These are phyloP conservation scores for Fusarium gaditjirri DNA, from an alignment of 2,329 filamentous ascomycete species.

Conservation along the genomic window DNA sequence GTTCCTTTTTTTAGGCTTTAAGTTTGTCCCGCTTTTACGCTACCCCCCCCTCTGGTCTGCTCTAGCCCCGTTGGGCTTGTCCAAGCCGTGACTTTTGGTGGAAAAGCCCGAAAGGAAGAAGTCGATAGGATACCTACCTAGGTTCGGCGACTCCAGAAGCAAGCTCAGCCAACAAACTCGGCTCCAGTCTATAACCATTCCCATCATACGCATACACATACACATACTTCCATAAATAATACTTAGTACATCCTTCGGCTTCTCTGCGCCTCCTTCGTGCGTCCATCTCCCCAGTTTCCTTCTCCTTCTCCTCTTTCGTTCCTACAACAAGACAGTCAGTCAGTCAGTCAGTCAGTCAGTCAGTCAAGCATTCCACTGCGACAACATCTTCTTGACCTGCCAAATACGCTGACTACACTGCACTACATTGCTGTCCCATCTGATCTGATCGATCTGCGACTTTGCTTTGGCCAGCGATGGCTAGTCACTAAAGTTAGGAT, in stretches of 20 bases:
- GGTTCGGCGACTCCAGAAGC: slow-evolving; percentile 34
- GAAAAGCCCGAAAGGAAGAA: slow-evolving; percentile 21
- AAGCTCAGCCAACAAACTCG: slow-evolving; percentile 8
- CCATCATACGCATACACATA: background rate
- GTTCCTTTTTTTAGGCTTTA: slow-evolving; percentile 26
- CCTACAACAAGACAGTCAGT: background rate
- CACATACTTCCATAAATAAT: background rate
- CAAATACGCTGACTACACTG: background rate
- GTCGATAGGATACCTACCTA: background rate
- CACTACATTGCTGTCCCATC: background rate
- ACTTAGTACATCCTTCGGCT: slow-evolving; percentile 1
- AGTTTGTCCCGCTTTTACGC: slow-evolving; percentile 31
- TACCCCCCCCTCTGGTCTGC: slow-evolving; percentile 26
- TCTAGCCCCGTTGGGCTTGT: background rate
- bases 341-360: background rate
- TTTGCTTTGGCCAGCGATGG: slow-evolving; percentile 35
- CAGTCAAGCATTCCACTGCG: background rate
- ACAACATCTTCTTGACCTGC: background rate
- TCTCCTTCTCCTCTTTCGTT: slow-evolving; percentile 4
- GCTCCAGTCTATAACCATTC: slow-evolving; percentile 16
- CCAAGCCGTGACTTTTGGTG: slow-evolving; percentile 3
- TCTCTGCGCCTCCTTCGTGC: slow-evolving; percentile 27
- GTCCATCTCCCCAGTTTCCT: background rate
- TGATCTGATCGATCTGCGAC: slow-evolving; percentile 13
- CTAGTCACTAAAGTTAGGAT: slow-evolving; percentile 34